Base-by-base conservation (phyloP, 768 basidiomycete species). In the Amyloporia xantha region DNA sequence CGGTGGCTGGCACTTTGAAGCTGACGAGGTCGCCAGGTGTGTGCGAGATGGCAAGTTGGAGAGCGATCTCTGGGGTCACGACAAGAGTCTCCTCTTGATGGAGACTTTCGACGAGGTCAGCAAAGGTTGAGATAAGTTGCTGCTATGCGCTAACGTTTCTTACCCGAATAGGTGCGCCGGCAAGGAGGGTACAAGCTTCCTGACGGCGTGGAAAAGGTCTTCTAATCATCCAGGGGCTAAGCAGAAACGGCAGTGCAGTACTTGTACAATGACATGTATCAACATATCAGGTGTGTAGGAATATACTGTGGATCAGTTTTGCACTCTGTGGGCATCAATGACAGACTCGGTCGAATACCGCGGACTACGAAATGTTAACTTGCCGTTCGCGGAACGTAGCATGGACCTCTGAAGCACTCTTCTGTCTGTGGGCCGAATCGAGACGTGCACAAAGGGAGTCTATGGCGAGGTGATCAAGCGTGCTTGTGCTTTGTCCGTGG, bases 21-120 rank as follows among this genome's bases (percentile, higher is more conserved):
- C 91, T 2, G 91, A 94, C 58, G 90, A 93, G 51, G 89, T 91
- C 10, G 91, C 87, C 15, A 67, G 87, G 41, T 88, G 85, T 59
- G 69, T 91, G 19, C 66, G 80, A 33, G 83, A 84, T 45, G 84
- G 84, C 2, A 87, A 84, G 71, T 67, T 68, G 21, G 81, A 92
- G 66, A 90, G 88, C 58, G 71, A 71, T 3, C 57, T 80, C 26
- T 91, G 90, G 87, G 76, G 81, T 1, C 84, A 84, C 56, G 78
- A 82, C 37, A 91, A 91, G 70, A 91, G 85, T 59, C 58, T 86
- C 57, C 57, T 92, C 52, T 79, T 85, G 53, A 92, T 92, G 84
- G 71, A 79, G 25, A 79, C 91, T 47, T 92, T 95, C 59, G 92
- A 94, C 59, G 79, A 86, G 75, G 90, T 90, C 51, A 54, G 69